phyloP scores from a whole-genome alignment of 202 grass and related monocot genomes.

The Hordeum pubiflorum region DNA sequence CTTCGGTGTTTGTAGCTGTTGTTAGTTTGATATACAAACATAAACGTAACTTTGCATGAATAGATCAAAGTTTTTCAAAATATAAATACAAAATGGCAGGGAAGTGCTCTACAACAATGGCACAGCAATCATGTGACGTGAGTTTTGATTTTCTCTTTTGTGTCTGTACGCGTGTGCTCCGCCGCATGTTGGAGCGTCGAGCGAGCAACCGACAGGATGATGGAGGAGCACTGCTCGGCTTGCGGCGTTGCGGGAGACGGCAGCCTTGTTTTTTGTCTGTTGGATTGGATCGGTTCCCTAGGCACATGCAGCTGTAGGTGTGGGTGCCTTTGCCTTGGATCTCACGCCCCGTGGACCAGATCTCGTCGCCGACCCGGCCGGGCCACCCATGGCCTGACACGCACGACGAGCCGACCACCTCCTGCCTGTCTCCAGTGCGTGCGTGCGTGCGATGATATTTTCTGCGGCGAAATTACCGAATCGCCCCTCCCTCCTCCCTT shows the following conservation, averaged over 20 bases:
- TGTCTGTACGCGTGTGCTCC: background rate
- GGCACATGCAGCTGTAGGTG: background rate
- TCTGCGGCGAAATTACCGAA: background rate
- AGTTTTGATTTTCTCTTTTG: too few species aligned
- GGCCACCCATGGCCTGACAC: conserved; percentile 26
- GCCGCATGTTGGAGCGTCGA: background rate
- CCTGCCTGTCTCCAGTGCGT: background rate
- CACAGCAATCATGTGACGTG: background rate
- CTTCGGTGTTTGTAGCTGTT: too few species aligned
- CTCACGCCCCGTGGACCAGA: conserved; percentile 22
- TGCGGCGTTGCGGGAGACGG: background rate
- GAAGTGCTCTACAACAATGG: background rate
- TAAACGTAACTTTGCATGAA: too few species aligned
- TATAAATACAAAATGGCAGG: too few species aligned
- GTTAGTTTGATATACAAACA: too few species aligned
- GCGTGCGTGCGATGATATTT: conserved; percentile 1
- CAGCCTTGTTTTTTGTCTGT: background rate
- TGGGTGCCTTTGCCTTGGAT: conserved; percentile 24
- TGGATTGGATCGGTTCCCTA: background rate
- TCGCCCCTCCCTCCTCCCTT: background rate
- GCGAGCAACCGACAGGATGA: background rate
- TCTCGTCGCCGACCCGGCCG: background rate
- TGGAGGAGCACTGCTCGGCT: background rate
- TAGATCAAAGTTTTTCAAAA: too few species aligned
- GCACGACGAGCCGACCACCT: conserved; percentile 35